These are phyloP conservation scores for Aspergillaceae sp. DNA, from an alignment of 2,329 filamentous ascomycete species.

Conservation along the genomic window DNA sequence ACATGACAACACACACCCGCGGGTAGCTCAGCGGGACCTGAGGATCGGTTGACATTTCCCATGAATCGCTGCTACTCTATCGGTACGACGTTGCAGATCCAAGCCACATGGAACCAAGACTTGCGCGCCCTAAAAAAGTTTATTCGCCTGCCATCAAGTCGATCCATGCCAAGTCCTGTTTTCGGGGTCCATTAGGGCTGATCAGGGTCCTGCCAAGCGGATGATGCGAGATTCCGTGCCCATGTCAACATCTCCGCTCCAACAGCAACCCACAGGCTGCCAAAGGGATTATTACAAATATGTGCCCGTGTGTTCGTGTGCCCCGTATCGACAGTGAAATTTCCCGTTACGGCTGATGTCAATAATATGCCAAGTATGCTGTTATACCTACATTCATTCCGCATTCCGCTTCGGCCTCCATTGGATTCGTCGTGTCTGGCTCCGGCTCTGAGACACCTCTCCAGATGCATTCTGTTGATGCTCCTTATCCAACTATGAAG, in stretches of 20 bases:
- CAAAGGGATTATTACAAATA: too few relatives aligned
- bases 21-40: too few relatives aligned
- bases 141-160: neutral
- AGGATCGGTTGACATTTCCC: too few relatives aligned
- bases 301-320: too few relatives aligned
- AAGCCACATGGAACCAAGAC: too few relatives aligned
- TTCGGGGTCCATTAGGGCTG: neutral
- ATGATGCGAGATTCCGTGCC: conserved; percentile 9
- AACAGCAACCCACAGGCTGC: neutral
- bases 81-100: too few relatives aligned
- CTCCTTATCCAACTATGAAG: neutral
- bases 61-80: too few relatives aligned
- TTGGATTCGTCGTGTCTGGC: neutral
- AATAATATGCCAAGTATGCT: conserved; percentile 18
- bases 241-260: neutral
- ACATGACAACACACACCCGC: too few relatives aligned
- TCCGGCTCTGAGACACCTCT: neutral
- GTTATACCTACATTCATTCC: conserved; percentile 9
- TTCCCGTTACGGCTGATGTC: conserved; percentile 11
- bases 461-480: too few relatives aligned
- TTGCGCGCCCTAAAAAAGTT: neutral
- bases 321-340: conserved; percentile 9
- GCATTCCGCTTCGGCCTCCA: neutral
- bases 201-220: neutral
- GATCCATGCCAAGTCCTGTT: neutral